phyloP scores from a whole-genome alignment of 2,329 filamentous ascomycete genomes.

The Tolypocladium paradoxum region DNA sequence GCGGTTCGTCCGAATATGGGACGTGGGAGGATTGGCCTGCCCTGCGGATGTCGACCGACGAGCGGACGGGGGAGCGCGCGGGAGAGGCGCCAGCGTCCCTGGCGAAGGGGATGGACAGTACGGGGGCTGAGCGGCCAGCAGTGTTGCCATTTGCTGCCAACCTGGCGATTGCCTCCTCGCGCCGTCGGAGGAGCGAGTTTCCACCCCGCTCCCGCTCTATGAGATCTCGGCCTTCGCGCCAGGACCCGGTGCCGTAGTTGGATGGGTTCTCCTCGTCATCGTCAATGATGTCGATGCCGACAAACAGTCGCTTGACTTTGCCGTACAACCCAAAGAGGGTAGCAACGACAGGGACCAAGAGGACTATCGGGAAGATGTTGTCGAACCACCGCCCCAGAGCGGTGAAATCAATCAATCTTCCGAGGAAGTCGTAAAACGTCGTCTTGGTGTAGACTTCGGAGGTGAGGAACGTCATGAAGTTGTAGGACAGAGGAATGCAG shows the following conservation, averaged over 20 bases:
- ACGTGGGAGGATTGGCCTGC: conserved; percentile 14
- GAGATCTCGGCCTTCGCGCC: conserved; percentile 83
- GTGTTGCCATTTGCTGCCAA: conserved; percentile 14
- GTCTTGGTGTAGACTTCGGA: conserved; percentile 62
- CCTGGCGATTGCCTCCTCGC: conserved; percentile 30
- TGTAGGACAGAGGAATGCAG: conserved; percentile 87
- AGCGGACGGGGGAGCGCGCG: conserved; percentile 31
- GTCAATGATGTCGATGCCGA: conserved; percentile 63
- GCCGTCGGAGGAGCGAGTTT: conserved; percentile 40
- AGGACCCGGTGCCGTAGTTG: conserved; percentile 67
- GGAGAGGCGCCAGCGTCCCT: conserved; percentile 23
- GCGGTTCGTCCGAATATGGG: conserved; percentile 35
- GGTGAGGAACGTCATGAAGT: conserved; percentile 86
- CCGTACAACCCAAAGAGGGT: conserved; percentile 87
- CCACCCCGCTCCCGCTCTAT: conserved; percentile 78
- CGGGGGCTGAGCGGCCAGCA: conserved; percentile 28
- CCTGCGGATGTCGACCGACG: conserved; percentile 13
- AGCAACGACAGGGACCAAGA: conserved; percentile 75
- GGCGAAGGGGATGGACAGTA: conserved; percentile 36
- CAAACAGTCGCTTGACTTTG: conserved; percentile 67
- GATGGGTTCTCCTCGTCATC: conserved; percentile 56
- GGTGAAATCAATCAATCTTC: conserved; percentile 72
- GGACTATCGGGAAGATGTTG: conserved; percentile 76
- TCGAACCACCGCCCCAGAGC: conserved; percentile 76
- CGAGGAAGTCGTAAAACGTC: conserved; percentile 80